Conservation (phyloP, 371 early-diverging fungal genomes). For the Mucor mucedo region DNA sequence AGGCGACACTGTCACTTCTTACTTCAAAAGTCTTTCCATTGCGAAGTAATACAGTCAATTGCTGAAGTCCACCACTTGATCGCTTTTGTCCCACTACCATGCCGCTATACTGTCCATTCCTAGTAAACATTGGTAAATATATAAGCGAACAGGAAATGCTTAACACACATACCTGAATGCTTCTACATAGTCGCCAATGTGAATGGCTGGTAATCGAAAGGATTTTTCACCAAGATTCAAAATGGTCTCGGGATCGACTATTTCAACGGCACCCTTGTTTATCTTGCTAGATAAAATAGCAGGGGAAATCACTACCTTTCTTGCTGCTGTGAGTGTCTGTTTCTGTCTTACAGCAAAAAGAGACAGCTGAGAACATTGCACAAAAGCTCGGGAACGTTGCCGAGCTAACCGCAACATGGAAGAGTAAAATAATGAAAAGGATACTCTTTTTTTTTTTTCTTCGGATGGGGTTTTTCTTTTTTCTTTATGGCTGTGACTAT, state of each 20-base stretch:
- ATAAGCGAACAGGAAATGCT: background rate
- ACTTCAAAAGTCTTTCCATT: conserved; percentile 42
- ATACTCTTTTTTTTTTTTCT: background rate
- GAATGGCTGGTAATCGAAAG: conserved; percentile 12
- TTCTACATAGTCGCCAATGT: conserved; percentile 64
- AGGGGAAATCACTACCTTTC: background rate
- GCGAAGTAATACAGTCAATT: conserved; percentile 42
- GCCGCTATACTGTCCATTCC: conserved; percentile 52
- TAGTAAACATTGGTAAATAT: conserved; percentile 17
- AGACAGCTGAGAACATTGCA: background rate
- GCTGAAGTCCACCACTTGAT: conserved; percentile 51
- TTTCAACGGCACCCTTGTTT: background rate
- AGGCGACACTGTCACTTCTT: conserved; percentile 57
- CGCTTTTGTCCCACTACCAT: conserved; percentile 46
- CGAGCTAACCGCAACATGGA: conserved; percentile 19
- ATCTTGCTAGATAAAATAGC: background rate
- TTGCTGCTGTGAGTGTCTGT: conserved; percentile 2
- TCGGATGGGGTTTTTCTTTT: too few relatives aligned
- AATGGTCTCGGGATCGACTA: background rate
- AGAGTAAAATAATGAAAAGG: background rate
- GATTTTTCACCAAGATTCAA: background rate
- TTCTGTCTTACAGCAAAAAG: conserved; percentile 5
- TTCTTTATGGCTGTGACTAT: background rate
- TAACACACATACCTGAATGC: conserved; percentile 46
- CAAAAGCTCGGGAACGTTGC: conserved; percentile 9